Conservation (phyloP, 2,329 filamentous ascomycete species). For the Colletotrichum cordylinicola region DNA sequence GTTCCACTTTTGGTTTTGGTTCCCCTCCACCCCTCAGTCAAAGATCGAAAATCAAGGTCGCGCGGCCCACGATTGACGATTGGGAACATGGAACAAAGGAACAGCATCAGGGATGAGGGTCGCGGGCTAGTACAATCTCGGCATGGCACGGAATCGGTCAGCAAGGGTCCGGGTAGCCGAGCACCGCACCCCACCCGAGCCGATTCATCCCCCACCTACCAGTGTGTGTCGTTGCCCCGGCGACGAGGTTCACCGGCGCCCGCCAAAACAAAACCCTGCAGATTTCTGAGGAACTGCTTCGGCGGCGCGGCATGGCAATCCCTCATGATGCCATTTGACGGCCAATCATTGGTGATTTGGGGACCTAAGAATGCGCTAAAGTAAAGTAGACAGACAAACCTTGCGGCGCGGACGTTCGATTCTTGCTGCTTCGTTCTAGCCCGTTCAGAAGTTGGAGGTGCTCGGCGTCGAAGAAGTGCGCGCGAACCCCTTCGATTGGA, state of each 20-base stretch:
- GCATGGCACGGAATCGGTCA: neutral
- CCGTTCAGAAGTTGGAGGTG: neutral
- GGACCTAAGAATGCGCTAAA: neutral
- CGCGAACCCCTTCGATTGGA: neutral
- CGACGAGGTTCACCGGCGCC: neutral
- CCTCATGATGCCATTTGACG: slow-evolving; percentile 1
- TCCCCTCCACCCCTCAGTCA: neutral
- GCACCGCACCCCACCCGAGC: neutral
- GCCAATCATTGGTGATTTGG: neutral
- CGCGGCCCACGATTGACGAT: neutral
- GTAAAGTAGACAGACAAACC: neutral
- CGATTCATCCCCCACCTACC: neutral
- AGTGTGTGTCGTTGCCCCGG: neutral
- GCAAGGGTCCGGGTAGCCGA: neutral
- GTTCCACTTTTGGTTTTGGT: neutral
- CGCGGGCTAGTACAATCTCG: neutral
- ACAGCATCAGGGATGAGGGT: neutral
- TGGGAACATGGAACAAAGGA: slow-evolving; percentile 1
- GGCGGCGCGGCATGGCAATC: neutral
- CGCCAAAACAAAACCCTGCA: slow-evolving; percentile 7
- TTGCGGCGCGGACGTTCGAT: slow-evolving; percentile 2
- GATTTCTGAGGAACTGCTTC: neutral
- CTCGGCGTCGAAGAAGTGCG: neutral
- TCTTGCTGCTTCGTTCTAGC: neutral
- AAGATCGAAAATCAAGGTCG: neutral